These are phyloP conservation scores for Hymenoscyphus fraxineus DNA, from an alignment of 2,329 filamentous ascomycete species.

Conservation along the genomic window DNA sequence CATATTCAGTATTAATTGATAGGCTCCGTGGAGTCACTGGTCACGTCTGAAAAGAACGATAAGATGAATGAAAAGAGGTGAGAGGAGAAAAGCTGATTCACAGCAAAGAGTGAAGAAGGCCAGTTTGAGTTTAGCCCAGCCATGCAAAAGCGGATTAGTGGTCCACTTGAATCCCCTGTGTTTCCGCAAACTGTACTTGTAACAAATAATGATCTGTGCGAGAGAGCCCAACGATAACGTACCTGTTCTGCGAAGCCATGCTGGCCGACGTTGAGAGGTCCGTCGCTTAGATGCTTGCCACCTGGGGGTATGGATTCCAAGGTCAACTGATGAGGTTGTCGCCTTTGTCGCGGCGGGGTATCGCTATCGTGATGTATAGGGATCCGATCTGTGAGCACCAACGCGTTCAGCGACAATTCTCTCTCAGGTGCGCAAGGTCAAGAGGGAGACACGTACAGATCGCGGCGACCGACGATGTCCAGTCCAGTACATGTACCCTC, in stretches of 20 bases:
- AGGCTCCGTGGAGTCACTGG: background rate
- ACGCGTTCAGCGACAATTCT: background rate
- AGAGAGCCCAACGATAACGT: constrained; percentile 18
- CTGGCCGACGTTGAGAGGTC: constrained; percentile 18
- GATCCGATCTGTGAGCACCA: background rate
- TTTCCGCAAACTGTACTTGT: constrained; percentile 23
- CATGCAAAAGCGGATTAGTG: constrained; percentile 7
- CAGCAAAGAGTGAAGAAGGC: constrained; percentile 2
- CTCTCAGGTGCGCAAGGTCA: background rate
- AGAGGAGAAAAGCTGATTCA: constrained; percentile 9
- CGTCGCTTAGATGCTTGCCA: constrained; percentile 13
- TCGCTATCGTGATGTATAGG: background rate
- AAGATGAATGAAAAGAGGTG: constrained; percentile 5
- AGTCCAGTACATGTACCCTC: no score
- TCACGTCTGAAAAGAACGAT: background rate
- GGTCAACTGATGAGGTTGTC: constrained; percentile 15
- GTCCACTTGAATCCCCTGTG: constrained; percentile 22
- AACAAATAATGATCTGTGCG: constrained; percentile 24
- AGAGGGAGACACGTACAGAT: constrained; percentile 1
- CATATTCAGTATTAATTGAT: background rate
- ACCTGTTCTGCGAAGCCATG: constrained; percentile 36
- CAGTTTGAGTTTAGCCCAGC: constrained; percentile 17
- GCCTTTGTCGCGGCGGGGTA: background rate
- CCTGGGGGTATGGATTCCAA: constrained; percentile 13
- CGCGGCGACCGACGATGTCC: background rate